phyloP scores from a whole-genome alignment of 2,329 filamentous ascomycete species.

The Torrubiellomyces zombiae region DNA sequence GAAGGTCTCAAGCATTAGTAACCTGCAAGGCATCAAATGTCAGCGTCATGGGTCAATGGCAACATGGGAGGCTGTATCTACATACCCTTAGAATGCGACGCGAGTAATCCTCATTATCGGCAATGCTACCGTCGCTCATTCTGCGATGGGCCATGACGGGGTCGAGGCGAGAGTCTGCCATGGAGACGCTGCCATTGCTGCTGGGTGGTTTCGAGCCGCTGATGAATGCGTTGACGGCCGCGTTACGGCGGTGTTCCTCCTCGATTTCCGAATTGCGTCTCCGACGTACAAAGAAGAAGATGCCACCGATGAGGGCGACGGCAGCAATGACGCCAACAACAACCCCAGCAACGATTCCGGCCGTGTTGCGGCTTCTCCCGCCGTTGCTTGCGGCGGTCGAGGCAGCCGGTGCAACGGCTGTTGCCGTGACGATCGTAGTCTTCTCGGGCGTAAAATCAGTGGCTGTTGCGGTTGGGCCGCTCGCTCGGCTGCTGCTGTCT shows the following conservation, averaged over 20 bases:
- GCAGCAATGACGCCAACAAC: slow-evolving; percentile 68
- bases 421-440: slow-evolving; percentile 9
- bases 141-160: slow-evolving; percentile 70
- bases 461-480: slow-evolving; percentile 6
- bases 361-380: slow-evolving; percentile 42
- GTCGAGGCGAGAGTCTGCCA: slow-evolving; percentile 72
- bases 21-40: slow-evolving; percentile 27
- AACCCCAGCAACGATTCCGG: slow-evolving; percentile 71
- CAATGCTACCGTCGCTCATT: slow-evolving; percentile 89
- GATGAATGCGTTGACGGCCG: slow-evolving; percentile 63
- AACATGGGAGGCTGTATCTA: slow-evolving; percentile 8
- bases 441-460: slow-evolving; percentile 5
- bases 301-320: slow-evolving; percentile 46
- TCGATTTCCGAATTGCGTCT: slow-evolving; percentile 63
- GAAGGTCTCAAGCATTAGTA: slow-evolving; percentile 44
- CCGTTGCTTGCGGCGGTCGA: slow-evolving; percentile 7
- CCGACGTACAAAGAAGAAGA: slow-evolving; percentile 59
- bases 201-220: slow-evolving; percentile 44
- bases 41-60: too few species aligned
- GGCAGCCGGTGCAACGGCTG: slow-evolving; percentile 6
- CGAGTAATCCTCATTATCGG: slow-evolving; percentile 93
- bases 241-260: slow-evolving; percentile 69
- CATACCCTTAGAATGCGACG: slow-evolving; percentile 84
- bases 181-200: slow-evolving; percentile 49
- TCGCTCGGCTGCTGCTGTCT: slow-evolving; percentile 1